Evolutionary conservation across 2,329 filamentous ascomycete species (phyloP), one percentile per base, ranked within the genome.

Genomic region (Aspergillus pseudoterreus): DNA sequence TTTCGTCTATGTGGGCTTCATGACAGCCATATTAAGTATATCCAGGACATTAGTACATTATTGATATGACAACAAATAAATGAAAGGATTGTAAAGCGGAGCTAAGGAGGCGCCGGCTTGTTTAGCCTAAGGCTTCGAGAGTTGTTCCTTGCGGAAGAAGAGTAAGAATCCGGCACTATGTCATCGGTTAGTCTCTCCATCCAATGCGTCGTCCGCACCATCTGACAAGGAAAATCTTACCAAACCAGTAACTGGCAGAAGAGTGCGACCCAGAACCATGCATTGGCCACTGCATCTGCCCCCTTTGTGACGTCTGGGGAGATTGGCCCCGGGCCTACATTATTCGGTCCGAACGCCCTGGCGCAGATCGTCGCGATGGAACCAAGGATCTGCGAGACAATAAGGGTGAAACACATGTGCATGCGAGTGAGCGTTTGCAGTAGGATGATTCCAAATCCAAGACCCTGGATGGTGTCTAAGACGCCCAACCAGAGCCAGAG

Each of bases 401-500:
- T 75, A 19, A 87, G 71, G 0, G 82, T 81, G 57, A 83, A 84
- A 49, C 80, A 76, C 51, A 86, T 83, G 61, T 87, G 84, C 64
- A 85, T 77, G 17, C 84, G 73, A 1, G 84, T 86, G 57, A 85
- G 68, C 0, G 83, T 86, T 63, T 85, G 82, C 39, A 87, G 68
- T 4, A 87, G 72, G 47, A 87, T 82, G 83, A 86, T 87, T 49
- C 84, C 84, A 49, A 87, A 80, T 2, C 84, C 84, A 2, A 86
- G 79, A 36, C 83, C 82, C 64, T 87, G 84, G 6, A 87, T 70
- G 9, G 81, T 77, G 58, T 87, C 84, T 9, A 87, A 72, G 4
- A 86, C 76, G 38, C 84, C 84, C 0, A 87, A 77, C 83, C 84
- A 87, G 10, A 87, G 74, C 84, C 84, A 87, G 4, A 86, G 68